phyloP scores from a whole-genome alignment of 805 yeast species.

The Peterozyma toletana region DNA sequence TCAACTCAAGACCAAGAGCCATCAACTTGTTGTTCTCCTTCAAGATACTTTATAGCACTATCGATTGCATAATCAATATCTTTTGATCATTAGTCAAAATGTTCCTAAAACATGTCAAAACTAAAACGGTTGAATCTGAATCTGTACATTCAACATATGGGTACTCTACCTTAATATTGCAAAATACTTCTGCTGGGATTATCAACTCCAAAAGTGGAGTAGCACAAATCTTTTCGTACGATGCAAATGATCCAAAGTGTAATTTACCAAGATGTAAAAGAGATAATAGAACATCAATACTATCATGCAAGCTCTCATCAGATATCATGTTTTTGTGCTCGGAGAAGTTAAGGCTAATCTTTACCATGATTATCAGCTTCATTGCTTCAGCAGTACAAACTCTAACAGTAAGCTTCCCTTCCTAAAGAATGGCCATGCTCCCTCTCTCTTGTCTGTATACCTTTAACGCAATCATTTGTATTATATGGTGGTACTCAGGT shows the following conservation, averaged over 20 bases:
- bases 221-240: conserved; percentile 84
- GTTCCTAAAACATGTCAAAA: conserved; percentile 68
- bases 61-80: conserved; percentile 67
- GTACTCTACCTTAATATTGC: conserved; percentile 96
- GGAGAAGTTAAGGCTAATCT: conserved; percentile 47
- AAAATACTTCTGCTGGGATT: conserved; percentile 97
- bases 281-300: conserved; percentile 67
- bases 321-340: conserved; percentile 34
- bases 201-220: conserved; percentile 67
- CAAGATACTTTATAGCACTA: conserved; percentile 69
- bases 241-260: conserved; percentile 87
- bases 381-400: conserved; percentile 96
- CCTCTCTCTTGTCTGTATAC: conserved; percentile 74
- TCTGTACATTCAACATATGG: conserved; percentile 99
- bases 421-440: conserved; percentile 96
- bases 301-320: conserved; percentile 48
- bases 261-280: conserved; percentile 75
- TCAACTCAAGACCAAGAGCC: conserved; percentile 99
- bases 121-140: conserved; percentile 86
- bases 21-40: conserved; percentile 59
- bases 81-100: conserved; percentile 54
- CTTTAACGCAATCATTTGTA: conserved; percentile 68
- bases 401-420: conserved; percentile 86
- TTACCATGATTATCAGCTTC: conserved; percentile 90
- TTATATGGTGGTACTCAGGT: conserved; percentile 56